Conservation (phyloP, 306 rosid species). For the Astragalus membranaceus region DNA sequence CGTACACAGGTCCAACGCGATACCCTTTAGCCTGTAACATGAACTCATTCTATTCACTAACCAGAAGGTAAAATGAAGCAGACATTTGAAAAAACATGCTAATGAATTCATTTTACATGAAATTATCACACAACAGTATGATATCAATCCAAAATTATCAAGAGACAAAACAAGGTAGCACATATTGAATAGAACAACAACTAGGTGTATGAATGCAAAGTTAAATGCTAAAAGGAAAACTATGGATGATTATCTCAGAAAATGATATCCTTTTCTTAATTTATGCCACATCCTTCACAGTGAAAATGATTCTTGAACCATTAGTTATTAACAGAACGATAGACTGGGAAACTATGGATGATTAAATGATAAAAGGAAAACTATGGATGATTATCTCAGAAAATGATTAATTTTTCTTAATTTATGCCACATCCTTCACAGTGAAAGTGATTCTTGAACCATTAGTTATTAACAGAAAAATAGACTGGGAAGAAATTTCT, state of each 20-base stretch:
- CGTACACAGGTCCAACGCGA: conserved; percentile 99
- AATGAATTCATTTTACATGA: not conserved
- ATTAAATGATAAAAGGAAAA: not conserved
- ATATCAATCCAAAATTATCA: not conserved
- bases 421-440: not conserved
- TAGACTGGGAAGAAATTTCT: not conserved
- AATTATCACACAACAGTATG: conserved; percentile 2
- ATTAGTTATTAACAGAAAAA: not conserved
- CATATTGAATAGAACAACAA: not conserved
- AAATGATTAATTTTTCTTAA: not conserved
- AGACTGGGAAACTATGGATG: not conserved
- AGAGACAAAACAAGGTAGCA: not conserved
- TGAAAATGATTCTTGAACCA: not conserved
- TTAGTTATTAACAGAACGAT: not conserved
- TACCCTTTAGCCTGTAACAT: conserved; percentile 94
- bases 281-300: not conserved
- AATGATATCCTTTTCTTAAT: not conserved
- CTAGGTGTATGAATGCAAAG: not conserved
- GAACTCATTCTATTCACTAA: conserved; percentile 13
- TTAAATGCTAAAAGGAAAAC: not conserved
- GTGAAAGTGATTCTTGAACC: not conserved
- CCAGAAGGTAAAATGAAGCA: conserved; percentile 8
- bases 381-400: not conserved
- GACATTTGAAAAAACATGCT: conserved; percentile 5
- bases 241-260: not conserved